Conservation (phyloP, 2,329 filamentous ascomycete genomes). For the Fusarium sp. region DNA sequence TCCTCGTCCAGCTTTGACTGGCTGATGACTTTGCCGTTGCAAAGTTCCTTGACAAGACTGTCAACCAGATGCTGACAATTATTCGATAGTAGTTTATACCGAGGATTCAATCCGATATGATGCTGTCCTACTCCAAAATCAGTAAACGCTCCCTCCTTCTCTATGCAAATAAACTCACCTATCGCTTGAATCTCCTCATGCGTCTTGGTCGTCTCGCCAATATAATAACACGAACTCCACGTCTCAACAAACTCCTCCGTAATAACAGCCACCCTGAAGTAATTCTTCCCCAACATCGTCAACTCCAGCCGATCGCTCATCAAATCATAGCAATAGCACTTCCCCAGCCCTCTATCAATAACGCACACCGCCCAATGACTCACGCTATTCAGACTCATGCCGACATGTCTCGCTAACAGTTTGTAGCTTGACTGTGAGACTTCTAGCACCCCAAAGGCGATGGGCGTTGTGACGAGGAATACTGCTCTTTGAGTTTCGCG, state of each 20-base stretch:
- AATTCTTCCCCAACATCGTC: conserved; percentile 37
- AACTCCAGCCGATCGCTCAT: conserved; percentile 42
- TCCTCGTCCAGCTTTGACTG: conserved; percentile 41
- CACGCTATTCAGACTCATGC: conserved; percentile 41
- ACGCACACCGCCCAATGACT: conserved; percentile 43
- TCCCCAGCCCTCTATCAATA: conserved; percentile 32
- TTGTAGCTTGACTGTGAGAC: conserved; percentile 38
- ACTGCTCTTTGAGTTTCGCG: conserved; percentile 33
- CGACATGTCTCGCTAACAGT: conserved; percentile 32
- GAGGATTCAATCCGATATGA: conserved; percentile 27
- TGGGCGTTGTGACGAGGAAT: conserved; percentile 38
- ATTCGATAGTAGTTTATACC: conserved; percentile 35
- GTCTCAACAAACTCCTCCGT: conserved; percentile 35
- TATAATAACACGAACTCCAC: conserved; percentile 42
- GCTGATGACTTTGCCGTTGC: conserved; percentile 40
- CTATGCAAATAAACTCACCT: neutral
- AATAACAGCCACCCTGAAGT: conserved; percentile 34
- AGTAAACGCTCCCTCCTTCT: too few relatives aligned
- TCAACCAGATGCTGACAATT: conserved; percentile 42
- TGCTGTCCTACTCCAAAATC: neutral
- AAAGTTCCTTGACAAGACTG: conserved; percentile 39
- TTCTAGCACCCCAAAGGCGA: conserved; percentile 35
- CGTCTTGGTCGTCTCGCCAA: conserved; percentile 41
- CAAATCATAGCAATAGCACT: conserved; percentile 39
- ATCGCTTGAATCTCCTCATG: conserved; percentile 37